Base-by-base conservation (phyloP, 768 basidiomycete genomes). In the Tylopilus subfusipes region DNA sequence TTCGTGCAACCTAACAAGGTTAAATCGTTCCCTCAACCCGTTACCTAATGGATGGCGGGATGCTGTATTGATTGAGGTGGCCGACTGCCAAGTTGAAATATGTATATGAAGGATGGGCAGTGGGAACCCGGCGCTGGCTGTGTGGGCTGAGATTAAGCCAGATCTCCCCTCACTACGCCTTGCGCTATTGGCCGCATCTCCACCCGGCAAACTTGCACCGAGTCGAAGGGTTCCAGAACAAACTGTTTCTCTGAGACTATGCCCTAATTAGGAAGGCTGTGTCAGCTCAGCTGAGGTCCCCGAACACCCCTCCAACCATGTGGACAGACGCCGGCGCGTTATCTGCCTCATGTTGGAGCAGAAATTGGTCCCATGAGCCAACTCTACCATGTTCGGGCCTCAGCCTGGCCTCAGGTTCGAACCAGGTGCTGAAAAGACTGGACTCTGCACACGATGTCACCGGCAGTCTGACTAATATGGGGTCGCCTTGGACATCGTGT, bases 261-360 rank as follows among this genome's bases (percentile, higher is more conserved):
- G 25, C 14, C 51, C 43, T 34, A 12, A 54, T 66, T 54, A 42
- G 58, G 64, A 47, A 57, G 30, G 36, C 48, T 50, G 48, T 40
- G 53, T 27, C 19, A 34, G 33, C 22, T 24, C 9, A 24, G 16
- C 7, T 2, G 12, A 14, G 48, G 54, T 36, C 69, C 67, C 54
- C 67, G 57, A 49, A 60, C 57, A 69, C 57, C 53, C 60, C 33
- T 49, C 55, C 61, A 53, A 48, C n/a, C 33, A 39, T 19, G 24
- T 48, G 63, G 49, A 68, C 53, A 68, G 67, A 62, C 67, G 63
- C 67, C 61, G 57, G 58, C 33, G 42, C 54, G 63, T 62, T 63
- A 64, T 64, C 67, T 58, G 67, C 66, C 65, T 67, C 67, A 33
- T 68, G 64, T 52, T 48, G 47, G 42, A 24, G 25, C 22, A 48